Evolutionary conservation across 495 filamentous ascomycete genomes (phyloP).

Genomic region (Penicillium riverlandense): DNA sequence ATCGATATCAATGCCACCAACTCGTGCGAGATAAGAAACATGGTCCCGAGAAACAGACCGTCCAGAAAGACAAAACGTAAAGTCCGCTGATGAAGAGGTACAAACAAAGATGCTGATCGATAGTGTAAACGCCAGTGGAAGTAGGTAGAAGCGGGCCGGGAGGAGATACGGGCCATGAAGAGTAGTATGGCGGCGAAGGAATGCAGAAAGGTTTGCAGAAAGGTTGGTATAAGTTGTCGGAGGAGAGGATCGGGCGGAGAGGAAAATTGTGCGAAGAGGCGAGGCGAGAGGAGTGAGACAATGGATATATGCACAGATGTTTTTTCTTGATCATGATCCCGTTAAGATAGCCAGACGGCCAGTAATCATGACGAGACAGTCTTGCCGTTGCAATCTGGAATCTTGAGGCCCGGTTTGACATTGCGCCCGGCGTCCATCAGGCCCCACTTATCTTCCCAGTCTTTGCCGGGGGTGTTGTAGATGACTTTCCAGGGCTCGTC

Average conservation of each 20-base stretch:
- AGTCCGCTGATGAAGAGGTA: too few species aligned
- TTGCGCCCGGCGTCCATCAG: conserved; percentile 82
- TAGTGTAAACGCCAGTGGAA: too few species aligned
- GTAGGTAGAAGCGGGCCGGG: too few species aligned
- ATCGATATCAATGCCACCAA: too few species aligned
- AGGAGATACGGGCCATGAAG: too few species aligned
- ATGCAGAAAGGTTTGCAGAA: too few species aligned
- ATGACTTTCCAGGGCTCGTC: conserved; percentile 89
- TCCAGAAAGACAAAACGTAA: too few species aligned
- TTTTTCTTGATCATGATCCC: conserved; percentile 19
- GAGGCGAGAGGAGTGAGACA: not conserved
- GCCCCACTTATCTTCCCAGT: conserved; percentile 97
- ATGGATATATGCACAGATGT: conserved; percentile 8
- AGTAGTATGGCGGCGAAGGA: too few species aligned
- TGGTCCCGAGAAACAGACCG: too few species aligned
- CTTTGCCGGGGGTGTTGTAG: conserved; percentile 60
- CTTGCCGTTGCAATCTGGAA: conserved; percentile 82
- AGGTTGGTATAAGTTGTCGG: too few species aligned
- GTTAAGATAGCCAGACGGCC: not conserved
- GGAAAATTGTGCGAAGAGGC: not conserved
- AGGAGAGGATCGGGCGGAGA: not conserved
- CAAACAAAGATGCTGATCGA: too few species aligned
- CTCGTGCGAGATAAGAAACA: too few species aligned
- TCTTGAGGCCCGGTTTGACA: conserved; percentile 75
- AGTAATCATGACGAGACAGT: conserved; percentile 33